Conservation (phyloP, 768 basidiomycete species). For the Pisolithus marmoratus region DNA sequence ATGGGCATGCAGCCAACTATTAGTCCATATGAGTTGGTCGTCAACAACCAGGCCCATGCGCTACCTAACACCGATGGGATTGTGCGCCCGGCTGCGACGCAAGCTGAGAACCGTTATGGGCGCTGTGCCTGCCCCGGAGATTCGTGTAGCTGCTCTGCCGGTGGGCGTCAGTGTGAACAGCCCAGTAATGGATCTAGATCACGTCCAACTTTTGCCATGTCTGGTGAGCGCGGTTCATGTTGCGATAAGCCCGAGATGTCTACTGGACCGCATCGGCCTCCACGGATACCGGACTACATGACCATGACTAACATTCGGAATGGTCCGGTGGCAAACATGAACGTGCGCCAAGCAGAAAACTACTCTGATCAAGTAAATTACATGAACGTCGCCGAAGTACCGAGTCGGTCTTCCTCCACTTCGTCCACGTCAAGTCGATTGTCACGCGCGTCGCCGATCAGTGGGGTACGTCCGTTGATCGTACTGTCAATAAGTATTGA, state of each 20-base stretch:
- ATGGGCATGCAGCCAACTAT: slow-evolving; percentile 19
- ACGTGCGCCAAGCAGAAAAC: slow-evolving; percentile 13
- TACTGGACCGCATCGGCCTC: slow-evolving; percentile 11
- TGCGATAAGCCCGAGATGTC: slow-evolving; percentile 11
- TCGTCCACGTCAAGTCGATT: slow-evolving; percentile 29
- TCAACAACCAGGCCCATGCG: slow-evolving; percentile 11
- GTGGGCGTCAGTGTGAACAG: slow-evolving; percentile 25
- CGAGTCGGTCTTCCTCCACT: slow-evolving; percentile 28
- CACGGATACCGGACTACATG: slow-evolving; percentile 29
- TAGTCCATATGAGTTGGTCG: slow-evolving; percentile 25
- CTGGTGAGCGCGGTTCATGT: slow-evolving; percentile 29
- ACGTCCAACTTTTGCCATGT: slow-evolving; percentile 24
- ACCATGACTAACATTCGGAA: slow-evolving; percentile 27
- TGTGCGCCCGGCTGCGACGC: slow-evolving; percentile 10
- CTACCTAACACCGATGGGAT: slow-evolving; percentile 6
- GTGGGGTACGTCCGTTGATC: slow-evolving; percentile 13
- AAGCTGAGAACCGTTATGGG: slow-evolving; percentile 26
- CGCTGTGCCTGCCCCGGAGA: slow-evolving; percentile 30
- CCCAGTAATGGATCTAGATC: slow-evolving; percentile 17
- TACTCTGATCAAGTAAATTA: slow-evolving; percentile 21
- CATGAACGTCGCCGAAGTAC: slow-evolving; percentile 16
- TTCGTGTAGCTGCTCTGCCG: slow-evolving; percentile 28
- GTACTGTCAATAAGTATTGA: neutral
- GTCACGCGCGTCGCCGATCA: slow-evolving; percentile 27
- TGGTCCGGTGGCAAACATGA: slow-evolving; percentile 18